Evolutionary conservation across 176 grass and related monocot species (phyloP).

Genomic region (Avena sativa): DNA sequence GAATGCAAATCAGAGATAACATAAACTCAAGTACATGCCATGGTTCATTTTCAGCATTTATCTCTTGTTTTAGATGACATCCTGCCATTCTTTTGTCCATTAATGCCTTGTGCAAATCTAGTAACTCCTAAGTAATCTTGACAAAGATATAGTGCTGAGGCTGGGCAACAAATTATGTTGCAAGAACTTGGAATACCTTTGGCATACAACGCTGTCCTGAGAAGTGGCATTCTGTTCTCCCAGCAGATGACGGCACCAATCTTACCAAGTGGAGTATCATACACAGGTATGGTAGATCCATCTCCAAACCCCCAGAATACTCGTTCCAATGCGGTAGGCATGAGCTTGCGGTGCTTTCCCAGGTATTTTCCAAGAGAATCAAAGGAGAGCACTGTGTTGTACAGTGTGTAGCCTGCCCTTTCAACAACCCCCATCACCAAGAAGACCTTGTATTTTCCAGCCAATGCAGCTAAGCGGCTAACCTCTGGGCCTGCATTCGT

Average conservation of each 20-base stretch:
- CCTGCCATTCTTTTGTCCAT: background rate
- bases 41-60: slow-evolving; percentile 31
- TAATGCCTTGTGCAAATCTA: background rate
- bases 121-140: background rate
- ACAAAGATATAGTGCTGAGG: background rate
- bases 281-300: slow-evolving; percentile 96
- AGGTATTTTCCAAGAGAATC: slow-evolving; percentile 76
- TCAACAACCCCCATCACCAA: slow-evolving; percentile 92
- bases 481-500: slow-evolving; percentile 76
- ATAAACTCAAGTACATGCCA: slow-evolving; percentile 25
- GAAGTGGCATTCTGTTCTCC: slow-evolving; percentile 95
- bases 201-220: slow-evolving; percentile 82
- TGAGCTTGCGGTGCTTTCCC: slow-evolving; percentile 88
- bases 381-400: slow-evolving; percentile 82
- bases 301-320: slow-evolving; percentile 92
- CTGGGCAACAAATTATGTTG: background rate
- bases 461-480: slow-evolving; percentile 71
- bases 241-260: slow-evolving; percentile 85
- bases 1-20: slow-evolving; percentile 18
- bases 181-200: slow-evolving; percentile 70
- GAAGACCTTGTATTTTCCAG: slow-evolving; percentile 86
- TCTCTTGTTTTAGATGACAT: slow-evolving; percentile 1
- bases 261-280: slow-evolving; percentile 86
- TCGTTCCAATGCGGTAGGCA: slow-evolving; percentile 83
- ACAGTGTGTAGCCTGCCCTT: slow-evolving; percentile 81